Conservation (phyloP, 257 asterid species). For the Cordia subcordata region DNA sequence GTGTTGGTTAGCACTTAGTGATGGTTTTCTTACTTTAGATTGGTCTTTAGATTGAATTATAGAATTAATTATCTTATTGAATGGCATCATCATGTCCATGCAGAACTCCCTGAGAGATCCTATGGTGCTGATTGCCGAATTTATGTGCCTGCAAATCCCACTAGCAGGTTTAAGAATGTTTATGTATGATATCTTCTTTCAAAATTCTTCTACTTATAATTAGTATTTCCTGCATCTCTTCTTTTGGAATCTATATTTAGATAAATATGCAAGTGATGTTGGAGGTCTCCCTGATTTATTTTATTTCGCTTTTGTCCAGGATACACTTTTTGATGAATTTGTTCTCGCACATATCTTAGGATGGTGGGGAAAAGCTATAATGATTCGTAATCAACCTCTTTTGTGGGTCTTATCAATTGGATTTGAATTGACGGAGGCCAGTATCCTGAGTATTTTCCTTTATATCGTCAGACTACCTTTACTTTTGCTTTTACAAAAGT, state of each 20-base stretch:
- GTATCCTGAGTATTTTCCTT: slow-evolving; percentile 6
- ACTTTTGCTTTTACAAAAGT: not conserved
- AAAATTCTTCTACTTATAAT: slow-evolving; percentile 8
- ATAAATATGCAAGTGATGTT: slow-evolving; percentile 15
- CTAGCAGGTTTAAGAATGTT: slow-evolving; percentile 99
- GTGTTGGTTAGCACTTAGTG: slow-evolving; percentile 74
- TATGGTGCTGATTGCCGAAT: slow-evolving; percentile 94
- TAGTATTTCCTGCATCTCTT: slow-evolving; percentile 1
- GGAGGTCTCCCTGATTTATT: slow-evolving; percentile 9
- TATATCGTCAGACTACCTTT: not conserved
- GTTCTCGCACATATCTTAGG: slow-evolving; percentile 96
- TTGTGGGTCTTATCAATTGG: slow-evolving; percentile 91
- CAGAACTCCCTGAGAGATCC: slow-evolving; percentile 96
- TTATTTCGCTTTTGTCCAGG: slow-evolving; percentile 39
- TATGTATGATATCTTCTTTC: slow-evolving; percentile 76
- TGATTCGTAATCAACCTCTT: slow-evolving; percentile 98
- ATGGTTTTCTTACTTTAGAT: slow-evolving; percentile 3
- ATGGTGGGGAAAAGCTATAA: slow-evolving; percentile 99
- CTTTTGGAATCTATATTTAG: not conserved
- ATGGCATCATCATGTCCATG: slow-evolving; percentile 1
- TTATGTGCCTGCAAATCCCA: slow-evolving; percentile 77
- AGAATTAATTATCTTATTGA: not conserved
- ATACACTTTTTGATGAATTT: slow-evolving; percentile 95
- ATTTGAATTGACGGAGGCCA: slow-evolving; percentile 95
- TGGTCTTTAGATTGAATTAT: not conserved